These are phyloP conservation scores for Conticribra weissflogii DNA, from an alignment of 108 stramenopile species.

Conservation along the genomic window DNA sequence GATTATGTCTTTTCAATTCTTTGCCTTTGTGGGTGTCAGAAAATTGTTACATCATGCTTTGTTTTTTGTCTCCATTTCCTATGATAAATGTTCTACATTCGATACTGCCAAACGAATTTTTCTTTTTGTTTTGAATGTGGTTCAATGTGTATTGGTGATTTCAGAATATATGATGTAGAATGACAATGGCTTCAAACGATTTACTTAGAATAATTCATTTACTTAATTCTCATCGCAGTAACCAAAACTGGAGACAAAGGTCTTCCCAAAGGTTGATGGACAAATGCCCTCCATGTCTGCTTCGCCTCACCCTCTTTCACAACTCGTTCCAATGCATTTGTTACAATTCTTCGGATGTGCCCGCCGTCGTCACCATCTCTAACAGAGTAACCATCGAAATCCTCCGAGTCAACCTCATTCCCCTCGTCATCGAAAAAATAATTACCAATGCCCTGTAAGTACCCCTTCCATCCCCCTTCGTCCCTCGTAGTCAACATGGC, in stretches of 20 bases:
- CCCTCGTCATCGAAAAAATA: conserved; percentile 19
- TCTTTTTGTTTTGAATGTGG: no score
- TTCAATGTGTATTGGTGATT: no score
- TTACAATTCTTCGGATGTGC: conserved; percentile 37
- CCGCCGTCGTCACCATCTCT: conserved; percentile 4
- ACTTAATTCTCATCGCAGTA: conserved; percentile 78
- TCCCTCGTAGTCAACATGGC: conserved; percentile 68
- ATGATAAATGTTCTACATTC: no score
- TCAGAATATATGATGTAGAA: no score
- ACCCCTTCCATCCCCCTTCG: conserved; percentile 67
- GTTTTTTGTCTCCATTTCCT: no score
- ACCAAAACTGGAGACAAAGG: conserved; percentile 65
- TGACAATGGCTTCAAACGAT: no score
- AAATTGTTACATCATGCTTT: no score
- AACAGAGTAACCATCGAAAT: neutral
- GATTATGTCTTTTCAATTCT: no score
- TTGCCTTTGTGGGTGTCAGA: no score
- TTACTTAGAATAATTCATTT: no score
- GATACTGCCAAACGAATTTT: no score
- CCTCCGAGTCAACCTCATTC: neutral
- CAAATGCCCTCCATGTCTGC: conserved; percentile 69
- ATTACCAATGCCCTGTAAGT: conserved; percentile 38
- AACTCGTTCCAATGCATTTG: conserved; percentile 44
- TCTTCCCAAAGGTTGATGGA: conserved; percentile 71
- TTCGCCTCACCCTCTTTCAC: conserved; percentile 34